Evolutionary conservation across 441 rosid species (phyloP), one percentile per base, ranked within the genome.

Genomic region (Syzygium syzygioides): DNA sequence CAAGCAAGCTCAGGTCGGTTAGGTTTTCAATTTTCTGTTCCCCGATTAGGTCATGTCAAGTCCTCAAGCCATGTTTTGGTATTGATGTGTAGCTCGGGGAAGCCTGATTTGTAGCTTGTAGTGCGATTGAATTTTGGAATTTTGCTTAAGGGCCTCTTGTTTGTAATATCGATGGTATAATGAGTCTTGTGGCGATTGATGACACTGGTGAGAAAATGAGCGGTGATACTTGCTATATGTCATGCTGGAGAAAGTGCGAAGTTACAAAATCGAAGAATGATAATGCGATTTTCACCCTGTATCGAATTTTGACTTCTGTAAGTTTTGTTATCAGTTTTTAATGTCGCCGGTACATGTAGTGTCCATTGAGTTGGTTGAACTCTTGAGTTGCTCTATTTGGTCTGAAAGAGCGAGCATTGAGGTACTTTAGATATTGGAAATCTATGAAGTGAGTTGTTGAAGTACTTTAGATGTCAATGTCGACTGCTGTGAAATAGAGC

Each of bases 1-100:
- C 87, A 90, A 96, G 93, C 99, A 97, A 92, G 97, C 99, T 76
- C 99, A 96, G 97, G 99, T 97, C 62, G 0, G 52, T 55, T 20
- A 4, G 48, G 18, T 5, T 34, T 85, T 20, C 41, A 7, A 13
- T n/a, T 85, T 85, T 5, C 30, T 6, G 32, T 55, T 55, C 30
- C 37, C 17, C 13, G 23, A 85, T 34, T 34, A 23, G 41, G 28
- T 56, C 30, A 18, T 1, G 66, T 85, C 62, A 34, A 57, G 6
- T 20, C 48, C 25, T 85, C 0, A 13, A 57, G 60, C 45, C 48
- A 23, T 3, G 86, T 56, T 34, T 55, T 1, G 19, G 52, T 55
- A 12, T 32, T 54, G 64, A 55, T 19, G 64, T 76, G 83, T 25
- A 23, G 53, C 52, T 76, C 48, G 18, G 52, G 83, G 83, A 76